phyloP scores from a whole-genome alignment of 306 rosid species.

The Cicer cuneatum region DNA sequence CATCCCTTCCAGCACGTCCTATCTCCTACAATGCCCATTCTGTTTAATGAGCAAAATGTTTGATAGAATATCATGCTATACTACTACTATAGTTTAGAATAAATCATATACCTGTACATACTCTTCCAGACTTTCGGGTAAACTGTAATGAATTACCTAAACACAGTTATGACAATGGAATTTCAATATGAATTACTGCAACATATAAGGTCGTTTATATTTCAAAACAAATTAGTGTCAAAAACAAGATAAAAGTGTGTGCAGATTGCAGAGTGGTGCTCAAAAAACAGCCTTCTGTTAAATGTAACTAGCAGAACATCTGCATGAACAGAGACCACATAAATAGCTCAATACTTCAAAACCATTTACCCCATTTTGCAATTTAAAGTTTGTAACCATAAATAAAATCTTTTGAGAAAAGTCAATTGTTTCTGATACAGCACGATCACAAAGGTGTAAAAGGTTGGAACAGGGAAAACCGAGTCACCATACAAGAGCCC shows the following conservation, averaged over 20 bases:
- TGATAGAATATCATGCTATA: slow-evolving; percentile 33
- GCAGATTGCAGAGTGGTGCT: slow-evolving; percentile 16
- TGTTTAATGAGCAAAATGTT: slow-evolving; percentile 34
- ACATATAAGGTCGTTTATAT: slow-evolving; percentile 27
- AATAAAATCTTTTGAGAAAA: slow-evolving; percentile 26
- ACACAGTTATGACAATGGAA: slow-evolving; percentile 37
- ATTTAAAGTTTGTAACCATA: neutral
- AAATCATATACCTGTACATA: slow-evolving; percentile 80
- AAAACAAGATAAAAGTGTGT: slow-evolving; percentile 30
- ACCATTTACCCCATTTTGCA: slow-evolving; percentile 22
- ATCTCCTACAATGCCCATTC: slow-evolving; percentile 66
- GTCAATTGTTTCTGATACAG: slow-evolving; percentile 30
- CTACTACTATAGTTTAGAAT: slow-evolving; percentile 31
- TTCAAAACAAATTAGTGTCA: slow-evolving; percentile 31
- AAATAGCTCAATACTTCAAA: slow-evolving; percentile 21
- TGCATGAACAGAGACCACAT: slow-evolving; percentile 36
- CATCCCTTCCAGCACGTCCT: slow-evolving; percentile 96
- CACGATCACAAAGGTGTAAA: slow-evolving; percentile 31
- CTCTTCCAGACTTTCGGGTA: slow-evolving; percentile 95
- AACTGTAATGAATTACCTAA: slow-evolving; percentile 93
- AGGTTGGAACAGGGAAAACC: slow-evolving; percentile 17
- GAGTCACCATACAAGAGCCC: slow-evolving; percentile 23
- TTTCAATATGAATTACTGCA: slow-evolving; percentile 34
- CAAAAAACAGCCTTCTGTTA: slow-evolving; percentile 16
- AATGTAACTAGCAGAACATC: slow-evolving; percentile 12